Conservation (phyloP, 169 alveolate genomes). For the Eimeria sp. region DNA sequence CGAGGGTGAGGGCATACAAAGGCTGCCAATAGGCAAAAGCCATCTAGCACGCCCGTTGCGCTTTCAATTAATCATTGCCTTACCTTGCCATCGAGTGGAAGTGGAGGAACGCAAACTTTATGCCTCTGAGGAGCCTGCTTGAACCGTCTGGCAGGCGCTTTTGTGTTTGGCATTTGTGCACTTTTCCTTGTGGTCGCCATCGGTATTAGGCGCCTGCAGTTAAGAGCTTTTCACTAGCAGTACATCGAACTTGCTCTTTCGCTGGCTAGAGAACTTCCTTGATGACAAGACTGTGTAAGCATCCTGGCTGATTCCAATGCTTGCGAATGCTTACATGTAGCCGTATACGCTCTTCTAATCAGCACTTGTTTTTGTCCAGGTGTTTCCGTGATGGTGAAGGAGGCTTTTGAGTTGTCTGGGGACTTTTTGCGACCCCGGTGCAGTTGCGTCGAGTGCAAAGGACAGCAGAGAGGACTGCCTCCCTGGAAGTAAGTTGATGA, state of each 20-base stretch:
- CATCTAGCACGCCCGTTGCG: background rate
- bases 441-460: constrained; percentile 50
- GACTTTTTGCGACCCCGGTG: constrained; percentile 66
- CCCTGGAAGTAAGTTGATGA: background rate
- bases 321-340: background rate
- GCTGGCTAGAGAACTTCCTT: background rate
- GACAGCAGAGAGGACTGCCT: background rate
- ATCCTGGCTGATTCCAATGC: too few relatives aligned
- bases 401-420: constrained; percentile 47
- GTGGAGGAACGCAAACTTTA: background rate
- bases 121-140: background rate
- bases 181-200: background rate
- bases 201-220: background rate
- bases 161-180: background rate
- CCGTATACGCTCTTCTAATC: background rate
- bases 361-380: background rate
- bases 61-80: background rate
- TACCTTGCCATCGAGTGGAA: background rate
- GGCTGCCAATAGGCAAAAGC: background rate
- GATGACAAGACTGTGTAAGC: background rate
- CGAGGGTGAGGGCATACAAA: constrained; percentile 40
- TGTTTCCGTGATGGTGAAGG: constrained; percentile 56
- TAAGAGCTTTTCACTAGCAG: background rate
- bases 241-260: background rate
- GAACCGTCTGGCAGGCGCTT: background rate